Base-by-base conservation (phyloP, 2,329 filamentous ascomycete genomes). In the Pseudogymnoascus sp. region DNA sequence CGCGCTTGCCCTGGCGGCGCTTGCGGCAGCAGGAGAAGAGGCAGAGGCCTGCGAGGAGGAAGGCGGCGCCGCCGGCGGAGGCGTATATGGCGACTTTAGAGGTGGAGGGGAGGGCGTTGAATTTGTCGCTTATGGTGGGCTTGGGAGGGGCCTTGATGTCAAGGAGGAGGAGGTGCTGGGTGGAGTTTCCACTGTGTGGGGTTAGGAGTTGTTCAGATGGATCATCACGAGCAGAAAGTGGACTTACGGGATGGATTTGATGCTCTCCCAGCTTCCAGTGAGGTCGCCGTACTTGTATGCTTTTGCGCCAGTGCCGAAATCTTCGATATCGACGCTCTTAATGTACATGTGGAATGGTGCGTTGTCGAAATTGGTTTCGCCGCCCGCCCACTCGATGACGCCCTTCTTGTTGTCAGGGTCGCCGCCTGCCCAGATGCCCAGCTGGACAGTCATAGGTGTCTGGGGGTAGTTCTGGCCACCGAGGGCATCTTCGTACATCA, bases 271-370 rank as follows among this genome's bases (percentile, higher is more conserved):
- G 61, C 75, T 78, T 61, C 89, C 89, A 0, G 80, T 78, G 40
- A 77, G 77, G 70, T 89, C 88, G 26, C 79, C 78, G 69, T 84
- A 92, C 53, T 81, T 75, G 72, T 92, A 93, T 68, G 84, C 82
- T 68, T 84, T 84, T 56, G 77, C 79, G 0, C 85, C 84, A 60
- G 79, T 82, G 70, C 82, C 84, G 75, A 83, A 84, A 68, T 87
- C 84, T 62, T 85, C 66, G 61, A 82, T 79, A 31, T 79, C 78
- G 35, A 85, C 76, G 31, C 80, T 84, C 78, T 89, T 84, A 67
- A 93, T 82, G 65, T 84, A 85, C 89, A 93, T 93, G 69, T 81
- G 86, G 77, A 84, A 93, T 0, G 90, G 90, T 0, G 79, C 87
- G 26, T 83, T 71, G 60, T 73, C 72, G 73, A 87, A 93, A 73